phyloP scores from a whole-genome alignment of 495 filamentous ascomycete species.

The Aspergillus biplanus region DNA sequence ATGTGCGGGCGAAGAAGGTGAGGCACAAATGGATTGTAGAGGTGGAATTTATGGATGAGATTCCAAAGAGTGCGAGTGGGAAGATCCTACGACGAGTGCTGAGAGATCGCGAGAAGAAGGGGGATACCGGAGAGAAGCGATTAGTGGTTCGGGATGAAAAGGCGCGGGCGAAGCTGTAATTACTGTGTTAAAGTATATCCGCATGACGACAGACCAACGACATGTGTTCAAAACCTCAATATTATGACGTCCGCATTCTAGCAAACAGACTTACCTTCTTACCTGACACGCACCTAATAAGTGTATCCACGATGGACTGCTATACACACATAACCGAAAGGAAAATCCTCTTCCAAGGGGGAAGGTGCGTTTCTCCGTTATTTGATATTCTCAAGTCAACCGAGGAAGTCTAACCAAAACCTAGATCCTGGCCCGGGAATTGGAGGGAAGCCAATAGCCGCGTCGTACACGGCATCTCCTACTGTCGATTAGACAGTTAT shows the following conservation, averaged over 20 bases:
- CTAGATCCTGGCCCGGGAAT: conserved; percentile 11
- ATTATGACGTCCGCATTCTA: too few relatives aligned
- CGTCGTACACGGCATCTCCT: conserved; percentile 4
- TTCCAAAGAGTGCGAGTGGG: conserved; percentile 70
- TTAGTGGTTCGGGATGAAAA: conserved; percentile 41
- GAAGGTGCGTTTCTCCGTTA: background rate
- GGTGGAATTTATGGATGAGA: conserved; percentile 62
- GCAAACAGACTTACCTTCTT: background rate
- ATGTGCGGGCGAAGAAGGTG: conserved; percentile 64
- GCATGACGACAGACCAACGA: conserved; percentile 6
- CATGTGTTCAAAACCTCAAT: background rate
- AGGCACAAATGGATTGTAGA: conserved; percentile 70
- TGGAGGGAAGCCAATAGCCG: conserved; percentile 7
- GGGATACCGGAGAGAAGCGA: conserved; percentile 23
- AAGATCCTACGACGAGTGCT: conserved; percentile 68
- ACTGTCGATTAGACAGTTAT: conserved; percentile 4
- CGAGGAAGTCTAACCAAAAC: background rate
- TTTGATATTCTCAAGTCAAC: background rate
- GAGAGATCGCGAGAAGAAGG: conserved; percentile 40
- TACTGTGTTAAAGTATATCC: background rate
- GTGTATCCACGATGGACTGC: conserved; percentile 8
- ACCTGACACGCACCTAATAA: too few relatives aligned
- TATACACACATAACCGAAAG: conserved; percentile 6
- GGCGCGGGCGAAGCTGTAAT: conserved; percentile 46
- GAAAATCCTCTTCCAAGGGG: conserved; percentile 12